phyloP scores from a whole-genome alignment of 768 basidiomycete species.

The Pleurotus giganteus region DNA sequence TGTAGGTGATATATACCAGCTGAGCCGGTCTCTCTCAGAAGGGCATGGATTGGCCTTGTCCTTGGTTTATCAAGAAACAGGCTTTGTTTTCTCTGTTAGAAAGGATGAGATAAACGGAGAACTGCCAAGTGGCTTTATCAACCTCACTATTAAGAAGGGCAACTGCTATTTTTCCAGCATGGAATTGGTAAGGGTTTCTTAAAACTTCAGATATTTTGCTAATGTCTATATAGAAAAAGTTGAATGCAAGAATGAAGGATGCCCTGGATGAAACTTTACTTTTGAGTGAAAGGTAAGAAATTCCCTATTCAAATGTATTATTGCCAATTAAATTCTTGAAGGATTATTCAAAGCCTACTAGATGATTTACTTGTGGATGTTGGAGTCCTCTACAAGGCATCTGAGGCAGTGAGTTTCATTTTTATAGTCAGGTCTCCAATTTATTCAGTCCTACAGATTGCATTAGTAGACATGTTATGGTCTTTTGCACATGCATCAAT shows the following conservation, averaged over 20 bases:
- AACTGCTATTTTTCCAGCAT: constrained; percentile 77
- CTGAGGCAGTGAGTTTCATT: constrained; percentile 70
- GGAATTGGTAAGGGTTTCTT: constrained; percentile 61
- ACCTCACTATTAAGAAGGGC: constrained; percentile 62
- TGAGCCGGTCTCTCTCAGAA: constrained; percentile 58
- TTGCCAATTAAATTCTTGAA: constrained; percentile 26
- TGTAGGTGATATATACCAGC: constrained; percentile 78
- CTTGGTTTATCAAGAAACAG: constrained; percentile 68
- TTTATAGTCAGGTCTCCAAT: background rate
- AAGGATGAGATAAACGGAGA: constrained; percentile 64
- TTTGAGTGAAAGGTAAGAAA: constrained; percentile 71
- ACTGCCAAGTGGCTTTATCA: constrained; percentile 71
- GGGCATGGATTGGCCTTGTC: constrained; percentile 63
- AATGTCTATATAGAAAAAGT: constrained; percentile 59
- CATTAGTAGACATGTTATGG: constrained; percentile 87
- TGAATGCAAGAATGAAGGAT: constrained; percentile 88
- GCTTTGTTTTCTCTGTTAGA: constrained; percentile 72
- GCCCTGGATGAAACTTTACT: constrained; percentile 87
- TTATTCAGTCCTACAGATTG: constrained; percentile 49
- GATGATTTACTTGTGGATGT: constrained; percentile 66
- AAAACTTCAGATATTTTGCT: background rate
- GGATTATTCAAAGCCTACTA: constrained; percentile 79
- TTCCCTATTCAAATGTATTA: background rate
- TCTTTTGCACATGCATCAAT: constrained; percentile 84
- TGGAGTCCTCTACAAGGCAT: constrained; percentile 83